These are phyloP conservation scores for Tylopilus sp. DNA, from an alignment of 1,284 basidiomycete genomes.

Conservation along the genomic window DNA sequence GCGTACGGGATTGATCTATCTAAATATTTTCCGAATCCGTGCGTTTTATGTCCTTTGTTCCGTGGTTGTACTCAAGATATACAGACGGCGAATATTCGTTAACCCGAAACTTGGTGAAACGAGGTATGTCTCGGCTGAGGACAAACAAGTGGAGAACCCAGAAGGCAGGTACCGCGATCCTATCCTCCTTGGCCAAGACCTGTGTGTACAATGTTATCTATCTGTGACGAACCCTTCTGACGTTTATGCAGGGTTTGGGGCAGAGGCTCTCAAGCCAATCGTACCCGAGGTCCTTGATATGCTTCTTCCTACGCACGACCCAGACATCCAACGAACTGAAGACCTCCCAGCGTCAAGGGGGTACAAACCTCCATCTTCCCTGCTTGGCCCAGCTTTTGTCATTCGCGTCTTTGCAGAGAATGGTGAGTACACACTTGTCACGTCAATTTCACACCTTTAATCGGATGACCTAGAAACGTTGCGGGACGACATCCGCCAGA, in stretches of 20 bases:
- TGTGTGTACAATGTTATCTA: conserved; percentile 9
- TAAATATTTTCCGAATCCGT: conserved; percentile 24
- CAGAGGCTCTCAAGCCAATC: conserved; percentile 14
- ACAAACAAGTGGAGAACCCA: conserved; percentile 18
- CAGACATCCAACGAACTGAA: neutral
- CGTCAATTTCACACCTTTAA: neutral
- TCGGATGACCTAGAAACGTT: conserved; percentile 13
- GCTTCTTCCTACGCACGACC: conserved; percentile 17
- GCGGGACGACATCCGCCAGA: conserved; percentile 18
- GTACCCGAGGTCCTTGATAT: conserved; percentile 20
- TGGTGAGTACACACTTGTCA: neutral
- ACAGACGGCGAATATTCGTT: conserved; percentile 23
- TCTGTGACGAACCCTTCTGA: neutral
- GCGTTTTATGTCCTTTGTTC: neutral
- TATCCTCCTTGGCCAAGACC: conserved; percentile 24
- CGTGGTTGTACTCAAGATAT: neutral
- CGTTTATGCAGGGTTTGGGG: conserved; percentile 15
- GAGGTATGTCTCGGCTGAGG: conserved; percentile 19
- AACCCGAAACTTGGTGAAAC: conserved; percentile 20
- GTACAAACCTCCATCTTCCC: conserved; percentile 11
- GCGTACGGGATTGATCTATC: conserved; percentile 23
- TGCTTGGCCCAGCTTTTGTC: conserved; percentile 24
- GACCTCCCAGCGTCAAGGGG: conserved; percentile 1
- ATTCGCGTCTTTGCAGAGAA: conserved; percentile 21
- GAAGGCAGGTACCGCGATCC: conserved; percentile 17